These are phyloP conservation scores for Aspergillus viridinutans DNA, from an alignment of 2,329 filamentous ascomycete species.

Conservation along the genomic window DNA sequence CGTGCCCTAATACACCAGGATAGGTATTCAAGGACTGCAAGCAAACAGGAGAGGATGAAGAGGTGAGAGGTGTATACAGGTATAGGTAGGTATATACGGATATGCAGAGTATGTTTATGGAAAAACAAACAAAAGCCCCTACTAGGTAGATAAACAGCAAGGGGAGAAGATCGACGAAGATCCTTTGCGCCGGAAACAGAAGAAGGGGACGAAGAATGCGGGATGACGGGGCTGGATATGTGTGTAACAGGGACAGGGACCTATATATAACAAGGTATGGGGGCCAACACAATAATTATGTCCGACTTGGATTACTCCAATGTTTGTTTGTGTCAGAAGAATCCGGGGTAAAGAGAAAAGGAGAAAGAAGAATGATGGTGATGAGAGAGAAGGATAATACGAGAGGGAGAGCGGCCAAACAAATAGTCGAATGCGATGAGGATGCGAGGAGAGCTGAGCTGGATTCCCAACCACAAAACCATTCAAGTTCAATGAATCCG, in stretches of 20 bases:
- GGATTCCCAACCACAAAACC: background rate
- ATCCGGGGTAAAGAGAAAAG: conserved; percentile 10
- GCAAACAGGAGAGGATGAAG: background rate
- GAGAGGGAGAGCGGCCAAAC: background rate
- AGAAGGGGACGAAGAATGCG: background rate
- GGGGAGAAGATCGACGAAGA: background rate
- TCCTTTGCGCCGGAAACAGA: background rate
- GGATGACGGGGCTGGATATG: background rate
- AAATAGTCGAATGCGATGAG: background rate
- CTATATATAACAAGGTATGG: background rate
- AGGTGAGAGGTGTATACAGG: background rate
- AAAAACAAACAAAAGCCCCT: background rate
- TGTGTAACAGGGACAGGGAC: background rate
- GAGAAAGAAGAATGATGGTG: background rate
- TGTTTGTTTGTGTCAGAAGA: conserved; percentile 4
- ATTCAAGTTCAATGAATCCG: background rate
- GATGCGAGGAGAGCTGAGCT: background rate
- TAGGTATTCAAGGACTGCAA: background rate
- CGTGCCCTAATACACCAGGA: background rate
- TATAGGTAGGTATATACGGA: background rate
- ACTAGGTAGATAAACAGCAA: background rate
- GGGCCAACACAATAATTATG: background rate
- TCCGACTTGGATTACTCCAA: background rate
- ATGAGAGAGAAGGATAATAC: background rate
- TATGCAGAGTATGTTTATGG: background rate